A percentile compares a stretch with the other conserved stretches of the same genome.
Evolutionary conservation across 495 filamentous ascomycete genomes (phyloP).

Genomic region (Aspergillus taichungensis): DNA sequence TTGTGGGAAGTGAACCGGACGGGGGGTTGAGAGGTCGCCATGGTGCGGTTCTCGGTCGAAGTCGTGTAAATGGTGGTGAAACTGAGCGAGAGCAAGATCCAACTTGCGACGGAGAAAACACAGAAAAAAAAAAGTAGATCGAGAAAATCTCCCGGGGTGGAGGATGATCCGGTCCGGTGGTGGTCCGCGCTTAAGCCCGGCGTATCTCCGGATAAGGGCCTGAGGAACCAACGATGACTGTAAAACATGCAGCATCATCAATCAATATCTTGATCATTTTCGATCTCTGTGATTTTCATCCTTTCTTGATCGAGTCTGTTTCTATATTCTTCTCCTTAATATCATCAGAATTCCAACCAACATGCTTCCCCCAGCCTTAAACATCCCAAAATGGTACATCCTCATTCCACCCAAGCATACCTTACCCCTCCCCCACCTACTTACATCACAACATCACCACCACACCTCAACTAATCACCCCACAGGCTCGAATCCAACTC

Average conservation of each 20-base stretch:
- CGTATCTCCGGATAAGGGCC: conserved; percentile 11
- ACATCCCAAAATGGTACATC: conserved; percentile 76
- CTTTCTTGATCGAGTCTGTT: too few species aligned
- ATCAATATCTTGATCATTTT: not conserved
- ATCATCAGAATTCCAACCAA: not conserved
- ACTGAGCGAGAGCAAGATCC: not conserved
- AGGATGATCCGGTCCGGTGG: conserved; percentile 12
- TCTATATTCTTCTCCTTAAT: too few species aligned
- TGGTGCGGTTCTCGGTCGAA: conserved; percentile 13
- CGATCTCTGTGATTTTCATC: too few species aligned
- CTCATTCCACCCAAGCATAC: not conserved
- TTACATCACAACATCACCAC: conserved; percentile 12
- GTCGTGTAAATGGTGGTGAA: not conserved
- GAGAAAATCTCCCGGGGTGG: conserved; percentile 20
- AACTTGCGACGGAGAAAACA: conserved; percentile 6
- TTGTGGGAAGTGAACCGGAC: conserved; percentile 73
- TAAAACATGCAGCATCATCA: not conserved
- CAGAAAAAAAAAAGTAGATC: conserved; percentile 25
- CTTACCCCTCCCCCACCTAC: not conserved
- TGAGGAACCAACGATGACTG: conserved; percentile 3
- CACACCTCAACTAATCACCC: conserved; percentile 1
- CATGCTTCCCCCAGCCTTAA: conserved; percentile 46
- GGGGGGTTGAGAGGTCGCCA: conserved; percentile 40
- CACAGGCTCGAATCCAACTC: conserved; percentile 84
- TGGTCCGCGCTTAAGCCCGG: not conserved